Conservation (phyloP, 2,329 filamentous ascomycete genomes). For the Ampelomyces quisqualis region DNA sequence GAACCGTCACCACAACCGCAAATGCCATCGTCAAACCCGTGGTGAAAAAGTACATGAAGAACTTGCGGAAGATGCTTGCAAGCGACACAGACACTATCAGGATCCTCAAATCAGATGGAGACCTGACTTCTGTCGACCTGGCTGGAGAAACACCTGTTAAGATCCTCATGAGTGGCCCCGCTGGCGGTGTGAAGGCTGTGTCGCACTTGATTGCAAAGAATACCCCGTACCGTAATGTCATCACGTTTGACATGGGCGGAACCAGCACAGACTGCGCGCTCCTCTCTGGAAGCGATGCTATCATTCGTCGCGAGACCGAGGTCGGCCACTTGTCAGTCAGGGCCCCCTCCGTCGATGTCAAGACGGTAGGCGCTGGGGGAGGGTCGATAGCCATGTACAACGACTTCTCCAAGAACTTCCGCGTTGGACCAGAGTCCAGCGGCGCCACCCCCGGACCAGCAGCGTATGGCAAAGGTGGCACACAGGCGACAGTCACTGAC, state of each 20-base stretch:
- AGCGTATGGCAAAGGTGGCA: conserved; percentile 52
- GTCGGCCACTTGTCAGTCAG: conserved; percentile 49
- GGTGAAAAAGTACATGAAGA: conserved; percentile 50
- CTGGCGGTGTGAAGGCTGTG: conserved; percentile 54
- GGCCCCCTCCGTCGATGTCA: conserved; percentile 52
- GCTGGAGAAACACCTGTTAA: conserved; percentile 52
- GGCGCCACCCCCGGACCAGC: conserved; percentile 53
- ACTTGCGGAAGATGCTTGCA: conserved; percentile 44
- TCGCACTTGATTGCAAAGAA: conserved; percentile 50
- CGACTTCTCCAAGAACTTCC: conserved; percentile 50
- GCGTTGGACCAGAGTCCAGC: conserved; percentile 55
- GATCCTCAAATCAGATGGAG: conserved; percentile 54
- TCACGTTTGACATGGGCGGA: conserved; percentile 55
- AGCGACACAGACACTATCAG: conserved; percentile 50
- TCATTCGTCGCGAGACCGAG: conserved; percentile 50
- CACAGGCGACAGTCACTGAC: conserved; percentile 52
- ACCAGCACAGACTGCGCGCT: conserved; percentile 53
- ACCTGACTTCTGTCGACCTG: conserved; percentile 49
- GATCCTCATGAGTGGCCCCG: conserved; percentile 53
- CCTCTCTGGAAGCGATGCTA: conserved; percentile 47
- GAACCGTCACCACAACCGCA: conserved; percentile 51
- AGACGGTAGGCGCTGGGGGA: conserved; percentile 53
- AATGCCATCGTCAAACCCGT: conserved; percentile 54
- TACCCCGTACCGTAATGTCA: conserved; percentile 52
- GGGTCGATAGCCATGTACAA: conserved; percentile 54